These are phyloP conservation scores for Panicum miliaceum DNA, from an alignment of 176 grass and related monocot genomes.

Conservation along the genomic window DNA sequence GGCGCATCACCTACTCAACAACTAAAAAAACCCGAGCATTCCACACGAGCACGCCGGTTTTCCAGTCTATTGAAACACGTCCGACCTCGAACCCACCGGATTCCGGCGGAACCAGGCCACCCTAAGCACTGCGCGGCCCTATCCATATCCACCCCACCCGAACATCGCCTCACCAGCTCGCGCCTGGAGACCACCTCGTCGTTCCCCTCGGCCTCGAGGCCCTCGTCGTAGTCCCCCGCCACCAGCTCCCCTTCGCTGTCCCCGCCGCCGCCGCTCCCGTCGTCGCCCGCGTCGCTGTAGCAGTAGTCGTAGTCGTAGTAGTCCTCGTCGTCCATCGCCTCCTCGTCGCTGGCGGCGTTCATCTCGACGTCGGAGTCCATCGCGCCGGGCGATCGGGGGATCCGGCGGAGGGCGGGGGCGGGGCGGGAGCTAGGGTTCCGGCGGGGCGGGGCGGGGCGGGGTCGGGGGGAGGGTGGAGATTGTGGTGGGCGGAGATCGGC, in stretches of 20 bases:
- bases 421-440: conserved; percentile 32
- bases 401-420: not conserved
- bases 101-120: not conserved
- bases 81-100: not conserved
- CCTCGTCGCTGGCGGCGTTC: conserved; percentile 63
- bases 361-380: conserved; percentile 89
- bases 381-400: conserved; percentile 28
- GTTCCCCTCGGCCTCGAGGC: conserved; percentile 63
- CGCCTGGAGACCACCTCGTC: conserved; percentile 52
- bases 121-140: not conserved
- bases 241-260: conserved; percentile 35
- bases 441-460: conserved; percentile 27
- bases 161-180: conserved; percentile 63
- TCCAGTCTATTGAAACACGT: not conserved
- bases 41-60: not conserved
- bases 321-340: conserved; percentile 75
- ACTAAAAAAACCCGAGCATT: not conserved
- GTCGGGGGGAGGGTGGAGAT: not conserved
- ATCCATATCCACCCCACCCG: too few species aligned
- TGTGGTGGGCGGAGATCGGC: not conserved
- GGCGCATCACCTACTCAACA: not conserved
- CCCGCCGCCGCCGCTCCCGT: conserved; percentile 15
- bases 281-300: conserved; percentile 55
- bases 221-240: conserved; percentile 57
- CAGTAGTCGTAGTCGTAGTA: conserved; percentile 54